Percentiles rank a stretch among this genome's conserved stretches.
Conservation (phyloP, 164 flowering plant species). For the Pachysandra terminalis region DNA sequence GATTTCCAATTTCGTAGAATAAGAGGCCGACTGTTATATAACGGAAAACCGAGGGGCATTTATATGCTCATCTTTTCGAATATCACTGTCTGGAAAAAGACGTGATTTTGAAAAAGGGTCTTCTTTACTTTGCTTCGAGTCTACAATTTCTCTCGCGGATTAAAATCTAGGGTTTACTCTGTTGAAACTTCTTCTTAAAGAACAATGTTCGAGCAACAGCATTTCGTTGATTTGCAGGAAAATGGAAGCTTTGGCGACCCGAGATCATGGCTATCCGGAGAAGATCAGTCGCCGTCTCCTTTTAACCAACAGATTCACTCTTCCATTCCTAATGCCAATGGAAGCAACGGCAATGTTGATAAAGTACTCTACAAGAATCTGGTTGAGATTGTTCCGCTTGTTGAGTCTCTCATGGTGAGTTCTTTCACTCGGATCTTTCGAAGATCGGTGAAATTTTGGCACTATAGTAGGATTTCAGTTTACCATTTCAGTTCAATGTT, state of each 20-base stretch:
- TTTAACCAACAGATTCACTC: conserved; percentile 26
- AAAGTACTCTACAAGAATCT: conserved; percentile 68
- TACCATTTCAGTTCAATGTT: neutral
- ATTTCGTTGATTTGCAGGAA: conserved; percentile 39
- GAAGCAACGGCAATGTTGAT: conserved; percentile 46
- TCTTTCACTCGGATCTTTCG: conserved; percentile 6
- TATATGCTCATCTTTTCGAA: no score
- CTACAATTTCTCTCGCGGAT: neutral
- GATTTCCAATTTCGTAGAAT: no score
- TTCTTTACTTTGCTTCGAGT: neutral
- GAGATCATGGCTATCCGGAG: conserved; percentile 56
- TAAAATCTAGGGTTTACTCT: neutral
- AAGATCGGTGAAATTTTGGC: conserved; percentile 1
- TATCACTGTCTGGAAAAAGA: neutral
- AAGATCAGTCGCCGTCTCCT: conserved; percentile 30
- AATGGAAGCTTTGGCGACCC: conserved; percentile 43
- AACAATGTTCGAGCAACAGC: conserved; percentile 40
- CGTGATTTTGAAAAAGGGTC: neutral
- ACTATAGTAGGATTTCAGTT: neutral
- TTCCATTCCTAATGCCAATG: conserved; percentile 28
- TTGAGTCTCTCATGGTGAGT: conserved; percentile 79
- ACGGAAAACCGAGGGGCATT: neutral
- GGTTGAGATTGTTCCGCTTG: conserved; percentile 85
- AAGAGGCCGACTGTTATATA: no score
- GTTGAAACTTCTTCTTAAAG: no score